These are phyloP conservation scores for Pseudozyma sp. DNA, from an alignment of 1,284 basidiomycete species.

Conservation along the genomic window DNA sequence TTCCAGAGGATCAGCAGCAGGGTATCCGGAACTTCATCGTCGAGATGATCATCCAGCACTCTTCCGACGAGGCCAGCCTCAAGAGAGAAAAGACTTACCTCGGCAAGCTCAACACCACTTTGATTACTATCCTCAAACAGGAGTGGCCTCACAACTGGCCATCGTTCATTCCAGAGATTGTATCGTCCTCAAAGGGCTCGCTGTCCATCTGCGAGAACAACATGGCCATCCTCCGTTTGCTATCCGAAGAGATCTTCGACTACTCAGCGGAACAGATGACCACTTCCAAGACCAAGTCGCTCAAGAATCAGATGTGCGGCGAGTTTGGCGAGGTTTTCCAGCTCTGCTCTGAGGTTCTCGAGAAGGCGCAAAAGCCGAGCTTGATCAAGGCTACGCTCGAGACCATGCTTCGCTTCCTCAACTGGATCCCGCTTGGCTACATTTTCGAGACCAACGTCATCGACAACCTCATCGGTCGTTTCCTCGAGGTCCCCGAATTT, in stretches of 20 bases:
- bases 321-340: conserved; percentile 69
- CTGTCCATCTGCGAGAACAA: conserved; percentile 99
- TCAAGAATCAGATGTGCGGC: conserved; percentile 79
- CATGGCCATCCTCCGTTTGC: conserved; percentile 97
- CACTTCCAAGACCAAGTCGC: conserved; percentile 93
- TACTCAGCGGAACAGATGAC: conserved; percentile 99
- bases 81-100: conserved; percentile 94
- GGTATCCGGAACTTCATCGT: conserved; percentile 97
- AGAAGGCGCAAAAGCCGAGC: conserved; percentile 96
- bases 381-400: conserved; percentile 95
- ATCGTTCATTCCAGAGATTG: conserved; percentile 95
- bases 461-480: conserved; percentile 88
- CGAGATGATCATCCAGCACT: conserved; percentile 89
- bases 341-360: conserved; percentile 80
- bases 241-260: conserved; percentile 99
- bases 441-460: conserved; percentile 99
- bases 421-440: conserved; percentile 99
- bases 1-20: conserved; percentile 84
- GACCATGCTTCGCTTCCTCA: conserved; percentile 93
- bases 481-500: conserved; percentile 96
- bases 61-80: conserved; percentile 81
- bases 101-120: conserved; percentile 95
- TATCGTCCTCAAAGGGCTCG: conserved; percentile 95
- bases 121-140: conserved; percentile 98
- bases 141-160: conserved; percentile 99